A percentile compares a stretch with the other conserved stretches of the same genome.
phyloP scores from a whole-genome alignment of 768 basidiomycete genomes.

The Auricularia sp. region DNA sequence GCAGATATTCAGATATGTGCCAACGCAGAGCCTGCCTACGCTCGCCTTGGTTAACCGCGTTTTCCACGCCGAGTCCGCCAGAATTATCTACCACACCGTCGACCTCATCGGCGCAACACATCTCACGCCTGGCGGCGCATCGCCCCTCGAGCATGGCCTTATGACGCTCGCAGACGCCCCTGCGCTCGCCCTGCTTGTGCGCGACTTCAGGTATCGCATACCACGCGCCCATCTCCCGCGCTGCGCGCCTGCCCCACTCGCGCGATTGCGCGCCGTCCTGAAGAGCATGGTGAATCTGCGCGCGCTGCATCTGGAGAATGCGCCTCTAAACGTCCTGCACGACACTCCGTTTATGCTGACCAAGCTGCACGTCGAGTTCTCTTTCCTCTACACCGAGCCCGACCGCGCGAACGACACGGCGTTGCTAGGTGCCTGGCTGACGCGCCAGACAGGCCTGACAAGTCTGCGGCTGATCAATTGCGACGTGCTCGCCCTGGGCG shows the following conservation, averaged over 20 bases:
- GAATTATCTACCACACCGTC: neutral
- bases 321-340: neutral
- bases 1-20: neutral
- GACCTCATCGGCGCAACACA: neutral
- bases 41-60: neutral
- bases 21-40: neutral
- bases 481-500: neutral
- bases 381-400: neutral
- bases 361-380: neutral
- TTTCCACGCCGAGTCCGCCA: neutral
- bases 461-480: neutral
- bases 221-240: neutral
- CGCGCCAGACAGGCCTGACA: neutral
- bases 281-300: neutral
- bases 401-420: neutral
- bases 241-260: neutral
- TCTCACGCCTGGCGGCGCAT: neutral
- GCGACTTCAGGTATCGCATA: neutral
- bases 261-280: neutral
- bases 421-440: neutral
- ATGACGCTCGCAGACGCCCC: neutral
- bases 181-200: neutral
- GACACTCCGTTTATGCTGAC: neutral
- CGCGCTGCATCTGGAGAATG: neutral
- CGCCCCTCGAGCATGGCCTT: neutral